Evolutionary conservation across 2,329 filamentous ascomycete genomes (phyloP).

Genomic region (Verticillium klebahnii): DNA sequence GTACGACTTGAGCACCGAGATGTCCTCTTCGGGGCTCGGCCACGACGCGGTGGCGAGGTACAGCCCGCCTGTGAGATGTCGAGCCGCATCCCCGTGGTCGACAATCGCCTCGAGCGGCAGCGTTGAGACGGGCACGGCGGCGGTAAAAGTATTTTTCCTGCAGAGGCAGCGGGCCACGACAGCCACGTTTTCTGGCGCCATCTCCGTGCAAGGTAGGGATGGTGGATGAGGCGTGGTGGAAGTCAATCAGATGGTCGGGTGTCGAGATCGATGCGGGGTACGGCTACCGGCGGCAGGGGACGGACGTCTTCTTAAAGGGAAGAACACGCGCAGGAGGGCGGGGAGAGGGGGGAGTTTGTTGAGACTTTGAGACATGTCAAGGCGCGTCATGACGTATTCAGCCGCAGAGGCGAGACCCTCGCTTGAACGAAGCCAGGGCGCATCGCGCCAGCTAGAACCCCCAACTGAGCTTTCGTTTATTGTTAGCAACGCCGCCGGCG

Average conservation of each 20-base stretch:
- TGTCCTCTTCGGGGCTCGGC: constrained; percentile 22
- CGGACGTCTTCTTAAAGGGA: not conserved
- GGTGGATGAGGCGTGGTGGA: not conserved
- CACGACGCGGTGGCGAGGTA: constrained; percentile 31
- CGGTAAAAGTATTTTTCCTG: constrained; percentile 33
- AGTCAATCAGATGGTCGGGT: not conserved
- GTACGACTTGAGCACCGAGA: constrained; percentile 29
- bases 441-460: no score
- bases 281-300: not conserved
- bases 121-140: constrained; percentile 22
- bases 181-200: not conserved
- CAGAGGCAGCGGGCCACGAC: constrained; percentile 38
- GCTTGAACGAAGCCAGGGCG: no score
- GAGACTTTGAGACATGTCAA: not conserved
- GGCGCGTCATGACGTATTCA: not conserved
- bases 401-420: not conserved
- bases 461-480: no score
- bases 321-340: not conserved
- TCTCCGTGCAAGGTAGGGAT: not conserved
- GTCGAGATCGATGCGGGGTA: not conserved
- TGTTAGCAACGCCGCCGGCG: no score
- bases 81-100: constrained; percentile 48
- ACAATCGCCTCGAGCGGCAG: constrained; percentile 35
- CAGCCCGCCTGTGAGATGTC: constrained; percentile 37
- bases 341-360: not conserved